Evolutionary conservation across 805 yeast genomes (phyloP).

Genomic region (Candida railenensis): DNA sequence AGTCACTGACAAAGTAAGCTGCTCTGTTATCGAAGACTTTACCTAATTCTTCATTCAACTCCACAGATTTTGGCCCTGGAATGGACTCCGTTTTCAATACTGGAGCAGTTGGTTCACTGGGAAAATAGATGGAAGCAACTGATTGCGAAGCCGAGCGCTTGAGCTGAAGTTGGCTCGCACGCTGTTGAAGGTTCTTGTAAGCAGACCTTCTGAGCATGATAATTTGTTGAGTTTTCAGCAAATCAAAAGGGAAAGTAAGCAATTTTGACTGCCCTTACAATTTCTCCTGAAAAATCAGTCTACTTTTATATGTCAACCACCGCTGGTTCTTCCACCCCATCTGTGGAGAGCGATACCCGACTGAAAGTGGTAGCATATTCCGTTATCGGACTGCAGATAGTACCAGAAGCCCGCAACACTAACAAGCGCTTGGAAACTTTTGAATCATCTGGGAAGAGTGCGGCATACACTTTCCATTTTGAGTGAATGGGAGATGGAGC

Average conservation of each 20-base stretch:
- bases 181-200: background rate
- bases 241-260: no score
- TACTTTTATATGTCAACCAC: background rate
- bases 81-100: constrained; percentile 24
- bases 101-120: constrained; percentile 36
- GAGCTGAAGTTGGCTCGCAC: background rate
- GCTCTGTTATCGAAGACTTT: constrained; percentile 41
- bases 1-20: constrained; percentile 41
- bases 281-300: background rate
- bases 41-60: constrained; percentile 34
- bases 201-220: background rate
- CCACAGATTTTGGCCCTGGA: constrained; percentile 38
- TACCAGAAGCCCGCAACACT: background rate
- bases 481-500: background rate
- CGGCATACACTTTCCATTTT: background rate
- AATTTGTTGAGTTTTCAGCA: no score
- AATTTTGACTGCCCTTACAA: background rate
- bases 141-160: constrained; percentile 9
- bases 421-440: background rate
- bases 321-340: background rate
- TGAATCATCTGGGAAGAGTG: background rate
- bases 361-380: background rate
- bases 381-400: constrained; percentile 4
- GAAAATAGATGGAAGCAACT: constrained; percentile 29
- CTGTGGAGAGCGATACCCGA: background rate